Evolutionary conservation across 345 rosid genomes (phyloP).

Genomic region (Arabidopsis suecica): DNA sequence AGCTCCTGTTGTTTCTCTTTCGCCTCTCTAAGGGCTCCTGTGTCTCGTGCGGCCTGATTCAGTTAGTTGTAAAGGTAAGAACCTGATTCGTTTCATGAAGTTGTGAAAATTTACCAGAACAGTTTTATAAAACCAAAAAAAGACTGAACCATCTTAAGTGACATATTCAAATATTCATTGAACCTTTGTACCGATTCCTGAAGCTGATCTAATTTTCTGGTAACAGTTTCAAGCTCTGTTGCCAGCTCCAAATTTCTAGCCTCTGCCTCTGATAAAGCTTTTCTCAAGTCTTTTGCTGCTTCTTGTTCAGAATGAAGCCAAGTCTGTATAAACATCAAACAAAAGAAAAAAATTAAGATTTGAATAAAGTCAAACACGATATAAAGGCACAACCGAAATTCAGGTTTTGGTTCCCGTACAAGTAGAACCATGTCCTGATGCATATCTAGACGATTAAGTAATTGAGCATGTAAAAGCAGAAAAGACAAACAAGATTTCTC

Average conservation of each 20-base stretch:
- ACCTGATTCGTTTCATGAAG: conserved; percentile 18
- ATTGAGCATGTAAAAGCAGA: no score
- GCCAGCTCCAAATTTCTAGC: conserved; percentile 64
- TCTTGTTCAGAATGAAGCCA: no score
- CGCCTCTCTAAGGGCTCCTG: conserved; percentile 98
- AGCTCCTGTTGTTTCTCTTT: conserved; percentile 96
- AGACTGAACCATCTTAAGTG: conserved; percentile 80
- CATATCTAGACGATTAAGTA: no score
- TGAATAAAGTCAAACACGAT: no score
- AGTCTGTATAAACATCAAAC: no score
- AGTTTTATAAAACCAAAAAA: background rate
- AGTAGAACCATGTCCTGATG: no score
- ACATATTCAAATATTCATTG: conserved; percentile 37
- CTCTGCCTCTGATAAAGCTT: conserved; percentile 62
- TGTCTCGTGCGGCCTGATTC: conserved; percentile 87
- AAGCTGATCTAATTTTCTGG: conserved; percentile 78
- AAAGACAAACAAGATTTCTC: no score
- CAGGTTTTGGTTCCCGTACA: no score
- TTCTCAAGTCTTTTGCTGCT: conserved; percentile 65
- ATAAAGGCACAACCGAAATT: no score
- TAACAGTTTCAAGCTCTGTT: conserved; percentile 72
- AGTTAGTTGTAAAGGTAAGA: conserved; percentile 40
- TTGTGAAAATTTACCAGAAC: background rate
- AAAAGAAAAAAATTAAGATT: no score
- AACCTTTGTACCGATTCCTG: conserved; percentile 94